Percentiles rank a stretch among this genome's conserved stretches.
phyloP scores from a whole-genome alignment of 1,139 yeast genomes.

The Blastobotrys buckinghamii region DNA sequence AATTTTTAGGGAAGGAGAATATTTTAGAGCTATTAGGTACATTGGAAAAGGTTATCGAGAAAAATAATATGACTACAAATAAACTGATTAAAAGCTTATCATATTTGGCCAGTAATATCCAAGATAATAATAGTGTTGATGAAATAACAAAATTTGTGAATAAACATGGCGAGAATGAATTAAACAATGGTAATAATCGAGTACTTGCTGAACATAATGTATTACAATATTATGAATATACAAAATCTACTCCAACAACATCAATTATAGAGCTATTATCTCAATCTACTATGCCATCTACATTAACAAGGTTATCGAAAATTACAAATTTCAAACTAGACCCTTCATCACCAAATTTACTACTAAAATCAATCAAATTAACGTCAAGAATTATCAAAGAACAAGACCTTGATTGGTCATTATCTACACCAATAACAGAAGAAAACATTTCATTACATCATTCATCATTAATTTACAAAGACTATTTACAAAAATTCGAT shows the following conservation, averaged over 20 bases:
- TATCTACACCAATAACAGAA: constrained; percentile 4
- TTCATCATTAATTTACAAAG: not conserved
- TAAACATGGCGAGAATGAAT: not conserved
- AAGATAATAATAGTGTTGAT: not conserved
- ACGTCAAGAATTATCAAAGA: not conserved
- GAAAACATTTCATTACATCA: not conserved
- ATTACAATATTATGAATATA: constrained; percentile 6
- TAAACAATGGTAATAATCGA: not conserved
- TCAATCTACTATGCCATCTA: constrained; percentile 1
- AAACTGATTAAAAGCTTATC: not conserved
- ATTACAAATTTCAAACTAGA: not conserved
- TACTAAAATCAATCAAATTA: not conserved
- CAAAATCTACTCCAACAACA: not conserved
- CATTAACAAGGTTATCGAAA: not conserved
- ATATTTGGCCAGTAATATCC: not conserved
- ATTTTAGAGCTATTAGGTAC: not conserved
- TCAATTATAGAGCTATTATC: not conserved
- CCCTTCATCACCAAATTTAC: not conserved
- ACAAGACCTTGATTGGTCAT: not conserved
- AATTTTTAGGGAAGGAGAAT: not conserved
- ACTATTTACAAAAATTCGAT: constrained; percentile 5
- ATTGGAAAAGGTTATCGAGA: not conserved
- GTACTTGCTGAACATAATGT: not conserved
- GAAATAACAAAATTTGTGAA: not conserved
- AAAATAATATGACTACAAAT: not conserved